phyloP scores from a whole-genome alignment of 2,329 filamentous ascomycete genomes.

The Exophiala spinifera region DNA sequence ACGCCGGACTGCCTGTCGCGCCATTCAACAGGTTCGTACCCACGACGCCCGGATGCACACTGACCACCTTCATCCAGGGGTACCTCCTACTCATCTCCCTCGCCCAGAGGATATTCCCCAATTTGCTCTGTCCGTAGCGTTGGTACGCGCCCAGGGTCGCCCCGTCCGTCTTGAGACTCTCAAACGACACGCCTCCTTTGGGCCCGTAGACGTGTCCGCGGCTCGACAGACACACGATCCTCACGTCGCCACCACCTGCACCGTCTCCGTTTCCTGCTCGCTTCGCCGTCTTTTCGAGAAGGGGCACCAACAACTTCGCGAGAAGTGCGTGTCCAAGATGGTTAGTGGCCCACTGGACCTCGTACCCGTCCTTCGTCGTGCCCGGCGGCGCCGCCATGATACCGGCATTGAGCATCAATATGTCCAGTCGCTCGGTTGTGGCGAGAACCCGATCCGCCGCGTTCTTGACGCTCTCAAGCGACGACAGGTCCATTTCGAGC shows the following conservation, averaged over 20 bases:
- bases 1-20: conserved; percentile 7
- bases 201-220: conserved; percentile 25
- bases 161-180: conserved; percentile 19
- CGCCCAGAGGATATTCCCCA: conserved; percentile 50
- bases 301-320: conserved; percentile 46
- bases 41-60: conserved; percentile 51
- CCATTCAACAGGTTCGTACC: conserved; percentile 42
- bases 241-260: conserved; percentile 40
- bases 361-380: conserved; percentile 48
- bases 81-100: conserved; percentile 43
- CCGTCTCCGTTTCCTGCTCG: conserved; percentile 22
- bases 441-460: conserved; percentile 39
- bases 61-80: conserved; percentile 44
- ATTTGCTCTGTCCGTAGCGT: conserved; percentile 51
- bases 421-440: conserved; percentile 40
- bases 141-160: conserved; percentile 4
- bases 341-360: conserved; percentile 52
- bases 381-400: conserved; percentile 41
- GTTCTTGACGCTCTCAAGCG: conserved; percentile 32
- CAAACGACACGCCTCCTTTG: conserved; percentile 24
- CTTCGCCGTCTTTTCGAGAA: conserved; percentile 42
- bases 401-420: conserved; percentile 48
- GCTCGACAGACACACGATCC: conserved; percentile 44
- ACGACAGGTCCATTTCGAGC: conserved; percentile 37
- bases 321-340: conserved; percentile 52